phyloP scores from a whole-genome alignment of 2,329 filamentous ascomycete species.

The Pestalotiopsis sp. region DNA sequence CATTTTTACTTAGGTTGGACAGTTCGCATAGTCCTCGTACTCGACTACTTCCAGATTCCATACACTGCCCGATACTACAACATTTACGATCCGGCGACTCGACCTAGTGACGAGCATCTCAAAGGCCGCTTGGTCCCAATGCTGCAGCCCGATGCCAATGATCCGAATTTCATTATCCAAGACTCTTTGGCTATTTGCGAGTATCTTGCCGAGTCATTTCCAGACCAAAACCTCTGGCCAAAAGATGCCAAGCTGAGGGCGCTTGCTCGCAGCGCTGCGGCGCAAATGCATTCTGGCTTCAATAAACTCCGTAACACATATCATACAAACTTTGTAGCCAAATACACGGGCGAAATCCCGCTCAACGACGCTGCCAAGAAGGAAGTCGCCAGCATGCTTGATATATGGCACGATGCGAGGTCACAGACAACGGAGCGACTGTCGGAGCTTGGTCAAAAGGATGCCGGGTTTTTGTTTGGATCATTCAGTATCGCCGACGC shows the following conservation, averaged over 20 bases:
- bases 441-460: constrained; percentile 19
- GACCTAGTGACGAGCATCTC: constrained; percentile 33
- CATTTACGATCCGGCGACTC: constrained; percentile 26
- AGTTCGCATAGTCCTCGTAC: constrained; percentile 31
- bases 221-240: constrained; percentile 40
- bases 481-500: constrained; percentile 29
- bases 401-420: constrained; percentile 23
- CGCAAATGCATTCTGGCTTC: constrained; percentile 49
- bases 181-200: constrained; percentile 51
- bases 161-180: constrained; percentile 36
- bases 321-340: constrained; percentile 38
- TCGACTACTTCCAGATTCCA: constrained; percentile 42
- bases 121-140: constrained; percentile 36
- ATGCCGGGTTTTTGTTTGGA: constrained; percentile 28
- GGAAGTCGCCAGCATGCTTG: constrained; percentile 23
- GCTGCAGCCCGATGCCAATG: constrained; percentile 39
- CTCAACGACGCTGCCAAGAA: constrained; percentile 18
- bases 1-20: constrained; percentile 21
- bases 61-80: constrained; percentile 39
- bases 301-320: constrained; percentile 40
- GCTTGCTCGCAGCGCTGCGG: constrained; percentile 42
- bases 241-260: constrained; percentile 36
- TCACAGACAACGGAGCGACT: constrained; percentile 18
- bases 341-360: constrained; percentile 25
- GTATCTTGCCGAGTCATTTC: constrained; percentile 43